Percentiles rank a stretch among this genome's conserved stretches.
Conservation (phyloP, 306 rosid genomes). For the Pyrus bretschneideri region DNA sequence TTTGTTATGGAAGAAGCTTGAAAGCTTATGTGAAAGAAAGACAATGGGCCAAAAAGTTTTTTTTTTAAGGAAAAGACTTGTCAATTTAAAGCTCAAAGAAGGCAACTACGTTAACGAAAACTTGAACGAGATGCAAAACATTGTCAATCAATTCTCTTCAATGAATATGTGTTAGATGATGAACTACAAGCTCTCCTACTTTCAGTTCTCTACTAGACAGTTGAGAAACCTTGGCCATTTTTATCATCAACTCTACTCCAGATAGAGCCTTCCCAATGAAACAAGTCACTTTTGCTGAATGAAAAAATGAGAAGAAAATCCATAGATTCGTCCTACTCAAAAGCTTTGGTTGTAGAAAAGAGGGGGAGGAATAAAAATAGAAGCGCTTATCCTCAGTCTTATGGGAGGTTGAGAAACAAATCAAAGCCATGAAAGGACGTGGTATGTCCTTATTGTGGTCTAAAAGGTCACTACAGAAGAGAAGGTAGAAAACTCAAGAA, state of each 20-base stretch:
- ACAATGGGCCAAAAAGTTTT: background rate
- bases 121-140: background rate
- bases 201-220: background rate
- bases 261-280: background rate
- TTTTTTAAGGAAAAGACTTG: background rate
- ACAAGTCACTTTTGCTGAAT: background rate
- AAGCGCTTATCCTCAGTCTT: background rate
- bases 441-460: too few species aligned
- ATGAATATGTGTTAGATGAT: background rate
- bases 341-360: background rate
- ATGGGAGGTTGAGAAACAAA: too few species aligned
- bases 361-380: background rate
- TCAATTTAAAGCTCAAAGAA: background rate
- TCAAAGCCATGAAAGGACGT: too few species aligned
- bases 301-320: background rate
- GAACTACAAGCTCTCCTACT: background rate
- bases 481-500: too few species aligned
- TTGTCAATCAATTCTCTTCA: background rate
- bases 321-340: background rate
- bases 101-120: background rate
- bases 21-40: background rate
- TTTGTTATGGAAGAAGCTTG: background rate
- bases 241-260: background rate
- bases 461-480: too few species aligned
- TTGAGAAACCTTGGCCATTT: background rate